Evolutionary conservation across 805 yeast genomes (phyloP).

Genomic region (Starmera amethionina): DNA sequence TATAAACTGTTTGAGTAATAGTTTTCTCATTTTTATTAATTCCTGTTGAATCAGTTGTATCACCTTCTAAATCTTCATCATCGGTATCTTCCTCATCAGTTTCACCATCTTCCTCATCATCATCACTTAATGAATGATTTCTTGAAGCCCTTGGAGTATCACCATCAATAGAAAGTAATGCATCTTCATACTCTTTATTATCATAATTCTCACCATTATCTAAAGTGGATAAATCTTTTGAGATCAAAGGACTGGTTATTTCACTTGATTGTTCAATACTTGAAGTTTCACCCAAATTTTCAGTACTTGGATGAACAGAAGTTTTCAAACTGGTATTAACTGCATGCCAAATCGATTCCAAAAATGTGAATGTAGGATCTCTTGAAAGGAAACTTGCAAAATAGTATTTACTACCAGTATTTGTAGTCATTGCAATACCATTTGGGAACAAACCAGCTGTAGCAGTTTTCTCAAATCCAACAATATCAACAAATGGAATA

Average conservation of each 20-base stretch:
- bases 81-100: conserved; percentile 12
- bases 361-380: conserved; percentile 63
- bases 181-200: conserved; percentile 21
- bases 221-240: conserved; percentile 9
- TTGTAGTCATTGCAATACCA: conserved; percentile 44
- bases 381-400: conserved; percentile 86
- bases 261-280: no score
- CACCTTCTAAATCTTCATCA: conserved; percentile 16
- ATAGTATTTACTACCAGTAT: conserved; percentile 44
- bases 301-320: not conserved
- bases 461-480: conserved; percentile 64
- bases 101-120: conserved; percentile 12
- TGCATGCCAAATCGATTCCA: conserved; percentile 22
- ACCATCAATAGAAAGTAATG: conserved; percentile 36
- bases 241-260: conserved; percentile 6
- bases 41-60: conserved; percentile 8
- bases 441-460: conserved; percentile 90
- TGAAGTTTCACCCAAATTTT: not conserved
- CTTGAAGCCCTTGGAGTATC: conserved; percentile 15
- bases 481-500: conserved; percentile 62
- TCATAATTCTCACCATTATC: conserved; percentile 7
- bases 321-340: not conserved
- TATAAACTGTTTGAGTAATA: conserved; percentile 19
- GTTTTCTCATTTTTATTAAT: conserved; percentile 2
- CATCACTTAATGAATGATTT: conserved; percentile 12